Percentiles rank a stretch among this genome's conserved stretches.
phyloP scores from a whole-genome alignment of 805 yeast species.

The Metschnikowia lachancei region DNA sequence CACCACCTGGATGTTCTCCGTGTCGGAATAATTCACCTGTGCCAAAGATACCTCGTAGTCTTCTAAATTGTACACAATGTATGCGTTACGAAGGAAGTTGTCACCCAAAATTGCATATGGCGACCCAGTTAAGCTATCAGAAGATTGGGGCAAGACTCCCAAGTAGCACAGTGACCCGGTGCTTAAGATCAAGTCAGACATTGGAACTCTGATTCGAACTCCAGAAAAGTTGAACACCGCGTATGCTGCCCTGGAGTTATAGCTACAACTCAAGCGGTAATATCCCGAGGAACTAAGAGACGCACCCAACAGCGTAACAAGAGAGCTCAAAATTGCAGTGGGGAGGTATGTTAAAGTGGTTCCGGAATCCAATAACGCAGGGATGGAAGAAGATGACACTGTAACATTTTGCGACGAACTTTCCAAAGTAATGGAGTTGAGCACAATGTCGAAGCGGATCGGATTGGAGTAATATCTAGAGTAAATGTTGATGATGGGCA shows the following conservation, averaged over 20 bases:
- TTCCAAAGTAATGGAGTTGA: slow-evolving; percentile 36
- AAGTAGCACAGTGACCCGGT: slow-evolving; percentile 24
- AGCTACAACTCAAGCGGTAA: slow-evolving; percentile 12
- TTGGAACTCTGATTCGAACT: slow-evolving; percentile 48
- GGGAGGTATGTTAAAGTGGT: slow-evolving; percentile 53
- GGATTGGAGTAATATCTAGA: slow-evolving; percentile 24
- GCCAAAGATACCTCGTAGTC: slow-evolving; percentile 56
- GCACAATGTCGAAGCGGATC: slow-evolving; percentile 48
- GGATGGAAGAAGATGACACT: slow-evolving; percentile 4
- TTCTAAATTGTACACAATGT: slow-evolving; percentile 63
- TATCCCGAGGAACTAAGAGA: not conserved
- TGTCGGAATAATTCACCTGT: slow-evolving; percentile 28
- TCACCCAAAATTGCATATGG: slow-evolving; percentile 57
- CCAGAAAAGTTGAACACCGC: slow-evolving; percentile 55
- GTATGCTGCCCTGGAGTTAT: slow-evolving; percentile 7
- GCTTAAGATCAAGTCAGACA: slow-evolving; percentile 26
- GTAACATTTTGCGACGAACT: slow-evolving; percentile 12
- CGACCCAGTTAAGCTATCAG: slow-evolving; percentile 48
- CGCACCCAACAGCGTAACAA: slow-evolving; percentile 13
- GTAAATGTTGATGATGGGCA: slow-evolving; percentile 43
- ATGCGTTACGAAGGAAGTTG: slow-evolving; percentile 59
- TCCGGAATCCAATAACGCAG: slow-evolving; percentile 49
- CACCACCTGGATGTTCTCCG: slow-evolving; percentile 46
- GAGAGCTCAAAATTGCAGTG: slow-evolving; percentile 18
- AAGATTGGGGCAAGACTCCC: slow-evolving; percentile 25